Conservation (phyloP, 176 grass and related monocot species). For the Oryza brachyantha region DNA sequence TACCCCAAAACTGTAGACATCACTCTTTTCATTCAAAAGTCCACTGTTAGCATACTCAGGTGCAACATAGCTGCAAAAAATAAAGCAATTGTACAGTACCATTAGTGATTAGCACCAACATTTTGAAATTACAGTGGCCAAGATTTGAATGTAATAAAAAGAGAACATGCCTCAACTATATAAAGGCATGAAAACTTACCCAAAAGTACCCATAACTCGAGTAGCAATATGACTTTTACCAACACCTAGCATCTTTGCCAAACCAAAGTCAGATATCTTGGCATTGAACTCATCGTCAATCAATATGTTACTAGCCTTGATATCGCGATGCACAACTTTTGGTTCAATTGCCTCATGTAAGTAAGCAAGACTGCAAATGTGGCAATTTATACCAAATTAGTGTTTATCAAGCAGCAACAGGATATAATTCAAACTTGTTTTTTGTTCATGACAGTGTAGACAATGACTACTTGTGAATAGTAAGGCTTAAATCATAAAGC, state of each 20-base stretch:
- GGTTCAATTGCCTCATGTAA: conserved; percentile 95
- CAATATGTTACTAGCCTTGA: conserved; percentile 89
- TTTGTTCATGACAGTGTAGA: conserved; percentile 7
- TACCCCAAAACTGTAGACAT: conserved; percentile 97
- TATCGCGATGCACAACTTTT: conserved; percentile 97
- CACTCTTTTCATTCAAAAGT: conserved; percentile 97
- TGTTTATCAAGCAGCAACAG: not conserved
- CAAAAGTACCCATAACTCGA: conserved; percentile 99
- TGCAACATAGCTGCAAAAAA: conserved; percentile 72
- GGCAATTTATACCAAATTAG: conserved; percentile 13
- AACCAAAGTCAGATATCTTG: conserved; percentile 95
- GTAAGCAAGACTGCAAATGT: conserved; percentile 78
- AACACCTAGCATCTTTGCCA: conserved; percentile 95
- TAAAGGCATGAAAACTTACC: conserved; percentile 46
- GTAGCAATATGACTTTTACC: conserved; percentile 98
- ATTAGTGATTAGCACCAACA: not conserved
- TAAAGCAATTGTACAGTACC: conserved; percentile 23
- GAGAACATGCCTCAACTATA: conserved; percentile 2
- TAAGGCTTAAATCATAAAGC: too few species aligned
- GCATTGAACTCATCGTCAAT: conserved; percentile 96
- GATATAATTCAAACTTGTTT: conserved; percentile 2
- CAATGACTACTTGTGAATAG: not conserved
- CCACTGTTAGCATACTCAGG: conserved; percentile 97
- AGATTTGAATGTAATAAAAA: conserved; percentile 13
- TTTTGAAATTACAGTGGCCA: not conserved